Evolutionary conservation across 148 eudicot species (phyloP).

Genomic region (Tetragonia tetragonoides): DNA sequence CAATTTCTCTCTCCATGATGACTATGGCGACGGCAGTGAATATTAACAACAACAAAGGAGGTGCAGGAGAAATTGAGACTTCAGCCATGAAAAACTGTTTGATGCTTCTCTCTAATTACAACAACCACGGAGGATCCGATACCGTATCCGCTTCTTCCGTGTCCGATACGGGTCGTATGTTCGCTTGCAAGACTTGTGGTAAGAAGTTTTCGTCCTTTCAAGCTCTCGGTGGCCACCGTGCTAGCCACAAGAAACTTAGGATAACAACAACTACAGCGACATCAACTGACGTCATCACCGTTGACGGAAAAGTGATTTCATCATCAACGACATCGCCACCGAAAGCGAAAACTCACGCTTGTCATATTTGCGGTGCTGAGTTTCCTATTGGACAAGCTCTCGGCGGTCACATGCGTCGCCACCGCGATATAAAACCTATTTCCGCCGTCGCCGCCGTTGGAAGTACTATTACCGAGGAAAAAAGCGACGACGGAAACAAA

Average conservation of each 20-base stretch:
- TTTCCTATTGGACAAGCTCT: constrained; percentile 55
- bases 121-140: neutral
- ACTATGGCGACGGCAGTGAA: too few species aligned
- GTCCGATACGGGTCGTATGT: constrained; percentile 21
- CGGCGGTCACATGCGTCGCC: constrained; percentile 66
- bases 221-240: constrained; percentile 69
- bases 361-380: constrained; percentile 44
- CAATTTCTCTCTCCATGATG: constrained; percentile 4
- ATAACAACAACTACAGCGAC: constrained; percentile 1
- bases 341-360: constrained; percentile 42
- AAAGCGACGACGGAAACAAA: constrained; percentile 4
- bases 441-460: neutral
- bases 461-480: neutral
- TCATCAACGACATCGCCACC: neutral
- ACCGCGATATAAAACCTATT: constrained; percentile 12
- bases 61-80: neutral
- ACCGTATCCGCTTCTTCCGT: neutral
- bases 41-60: neutral
- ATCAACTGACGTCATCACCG: too few species aligned
- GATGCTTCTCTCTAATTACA: neutral
- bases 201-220: constrained; percentile 50
- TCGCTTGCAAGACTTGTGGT: constrained; percentile 53
- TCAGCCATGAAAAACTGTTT: constrained; percentile 10
- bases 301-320: neutral
- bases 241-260: constrained; percentile 52